Conservation (phyloP, 1,284 basidiomycete species). For the Boletellus dicymbophilus region DNA sequence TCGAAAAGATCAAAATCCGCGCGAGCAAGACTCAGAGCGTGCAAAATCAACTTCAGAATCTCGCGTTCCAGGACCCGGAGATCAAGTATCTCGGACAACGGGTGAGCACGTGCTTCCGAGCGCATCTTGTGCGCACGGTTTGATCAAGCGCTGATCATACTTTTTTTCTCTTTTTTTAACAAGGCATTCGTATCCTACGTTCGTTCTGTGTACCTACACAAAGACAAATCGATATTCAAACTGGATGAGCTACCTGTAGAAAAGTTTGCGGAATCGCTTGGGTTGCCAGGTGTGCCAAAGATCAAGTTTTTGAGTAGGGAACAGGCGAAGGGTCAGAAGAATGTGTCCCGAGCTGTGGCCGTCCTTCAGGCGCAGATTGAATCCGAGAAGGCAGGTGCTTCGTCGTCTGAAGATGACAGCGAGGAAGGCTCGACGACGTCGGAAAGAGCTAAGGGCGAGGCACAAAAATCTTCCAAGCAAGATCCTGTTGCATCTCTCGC, state of each 20-base stretch:
- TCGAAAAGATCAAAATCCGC: slow-evolving; percentile 89
- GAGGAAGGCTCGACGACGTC: slow-evolving; percentile 29
- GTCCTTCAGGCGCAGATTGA: slow-evolving; percentile 39
- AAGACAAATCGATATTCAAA: slow-evolving; percentile 93
- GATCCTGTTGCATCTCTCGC: neutral
- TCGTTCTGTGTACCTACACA: slow-evolving; percentile 91
- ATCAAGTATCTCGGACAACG: slow-evolving; percentile 97
- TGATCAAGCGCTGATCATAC: too few species aligned
- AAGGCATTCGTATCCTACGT: slow-evolving; percentile 97
- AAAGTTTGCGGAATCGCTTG: slow-evolving; percentile 86
- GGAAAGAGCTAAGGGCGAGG: slow-evolving; percentile 22
- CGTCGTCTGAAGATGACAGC: slow-evolving; percentile 31
- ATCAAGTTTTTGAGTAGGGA: slow-evolving; percentile 88
- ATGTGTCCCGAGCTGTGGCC: slow-evolving; percentile 52
- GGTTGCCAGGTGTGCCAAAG: slow-evolving; percentile 93
- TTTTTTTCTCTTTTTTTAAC: too few species aligned
- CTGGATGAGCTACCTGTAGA: slow-evolving; percentile 82
- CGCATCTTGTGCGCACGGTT: neutral
- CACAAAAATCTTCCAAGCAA: neutral
- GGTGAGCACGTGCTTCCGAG: slow-evolving; percentile 47
- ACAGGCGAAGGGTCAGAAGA: slow-evolving; percentile 75
- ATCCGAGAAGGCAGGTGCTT: slow-evolving; percentile 29
- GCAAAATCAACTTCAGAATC: slow-evolving; percentile 87
- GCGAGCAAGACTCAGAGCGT: slow-evolving; percentile 88
- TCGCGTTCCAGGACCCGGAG: slow-evolving; percentile 95